These are phyloP conservation scores for peach (Prunus persica) DNA, from an alignment of 306 rosid genomes.

Conservation along the genomic window Prunus_persica_NCBIv2 NC_034016.1:20041501-20042000, in stretches of 20 bases:
- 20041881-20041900: background rate
- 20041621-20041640: constrained; percentile 5
- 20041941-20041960: background rate
- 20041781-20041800: background rate
- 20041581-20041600: background rate
- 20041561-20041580: background rate
- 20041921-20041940: background rate
- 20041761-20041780: background rate
- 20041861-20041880: background rate
- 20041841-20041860: background rate
- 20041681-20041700: background rate
- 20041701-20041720: background rate
- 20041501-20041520: constrained; percentile 3
- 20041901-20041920: background rate
- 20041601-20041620: background rate
- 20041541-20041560: constrained; percentile 9
- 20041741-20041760: background rate
- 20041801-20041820: background rate
- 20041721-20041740: background rate
- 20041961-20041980: background rate
- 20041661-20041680: background rate
- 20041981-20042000: background rate
- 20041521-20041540: background rate
- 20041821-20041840: background rate
- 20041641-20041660: background rate